A percentile compares a stretch with the other conserved stretches of the same genome.
Evolutionary conservation across 768 basidiomycete species (phyloP).

Genomic region (Cystofilobasidium capitatum): DNA sequence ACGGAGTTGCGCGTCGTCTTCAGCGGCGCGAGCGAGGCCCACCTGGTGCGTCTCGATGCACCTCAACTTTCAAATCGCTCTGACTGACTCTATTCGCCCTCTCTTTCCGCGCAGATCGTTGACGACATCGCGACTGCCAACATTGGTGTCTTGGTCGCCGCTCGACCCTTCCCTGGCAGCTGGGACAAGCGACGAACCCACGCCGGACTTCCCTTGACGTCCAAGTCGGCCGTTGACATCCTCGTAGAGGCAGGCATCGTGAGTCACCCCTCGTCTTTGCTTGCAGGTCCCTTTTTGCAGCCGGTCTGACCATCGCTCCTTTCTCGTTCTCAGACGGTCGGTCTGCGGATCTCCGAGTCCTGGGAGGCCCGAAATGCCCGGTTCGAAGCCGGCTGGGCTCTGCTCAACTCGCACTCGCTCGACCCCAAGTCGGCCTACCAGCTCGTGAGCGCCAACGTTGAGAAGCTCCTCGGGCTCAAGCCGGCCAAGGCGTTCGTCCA

Average conservation of each 20-base stretch:
- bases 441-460: constrained; percentile 51
- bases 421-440: constrained; percentile 43
- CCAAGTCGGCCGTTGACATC: constrained; percentile 51
- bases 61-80: no score
- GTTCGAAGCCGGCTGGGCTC: constrained; percentile 73
- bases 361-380: constrained; percentile 51
- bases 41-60: constrained; percentile 7
- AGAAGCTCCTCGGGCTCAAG: constrained; percentile 46
- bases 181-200: constrained; percentile 60
- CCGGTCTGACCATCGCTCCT: background rate
- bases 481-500: background rate
- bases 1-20: constrained; percentile 37
- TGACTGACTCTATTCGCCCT: background rate
- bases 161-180: constrained; percentile 57
- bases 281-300: background rate
- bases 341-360: constrained; percentile 38
- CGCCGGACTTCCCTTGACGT: constrained; percentile 64
- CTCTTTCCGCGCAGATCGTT: constrained; percentile 46
- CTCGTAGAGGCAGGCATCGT: constrained; percentile 62
- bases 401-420: constrained; percentile 33
- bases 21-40: constrained; percentile 15
- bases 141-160: constrained; percentile 58
- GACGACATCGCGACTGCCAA: constrained; percentile 56
- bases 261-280: background rate
- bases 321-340: constrained; percentile 27